Evolutionary conservation across 306 rosid genomes (phyloP), one percentile per base, ranked within the genome.

Genomic region (Spatholobus suberectus): DNA sequence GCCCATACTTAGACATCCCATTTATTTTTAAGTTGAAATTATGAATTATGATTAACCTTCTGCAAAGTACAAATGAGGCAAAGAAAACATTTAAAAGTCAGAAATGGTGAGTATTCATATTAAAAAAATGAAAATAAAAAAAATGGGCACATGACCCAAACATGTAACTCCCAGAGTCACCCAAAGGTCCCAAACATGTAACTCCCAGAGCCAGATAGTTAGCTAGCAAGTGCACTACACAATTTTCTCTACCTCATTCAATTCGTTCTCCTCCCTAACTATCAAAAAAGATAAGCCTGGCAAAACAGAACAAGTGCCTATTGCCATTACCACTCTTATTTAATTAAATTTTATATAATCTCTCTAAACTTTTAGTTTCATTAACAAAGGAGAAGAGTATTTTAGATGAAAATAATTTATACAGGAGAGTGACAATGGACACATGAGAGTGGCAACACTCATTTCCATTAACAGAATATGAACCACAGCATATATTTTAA

Each of bases 121-220:
- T 20, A 5, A 8, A 65, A 6, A 20, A 51, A 66, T 14, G 24
- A 43, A 78, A 78, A 35, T 21, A 21, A 14, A 13, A n/a, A 21
- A 71, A 71, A 65, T 6, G 24, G 52, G 10, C 44, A 52, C 26
- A 69, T 26, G 77, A 21, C 15, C 58, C 15, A 78, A 20, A 65
- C 63, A 84, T 41, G 47, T 29, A 49, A 63, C 55, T 23, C 54
- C 18, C 18, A 15, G 75, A 46, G 61, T 65, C 49, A n/a, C n/a
- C n/a, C n/a, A n/a, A n/a, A n/a, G n/a, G n/a, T n/a, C 15, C 58
- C 15, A 78, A 20, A 65, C 63, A 84, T 41, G 47, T 29, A 49
- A 63, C 55, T 23, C 54, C 18, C 18, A 15, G 75, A 46, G 61
- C 52, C 49, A n/a, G n/a, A n/a, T n/a, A n/a, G n/a, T n/a, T n/a